A percentile compares a stretch with the other conserved stretches of the same genome.
These are phyloP conservation scores for Eremothecium coryli DNA, from an alignment of 1,139 yeast genomes.

Conservation along the genomic window DNA sequence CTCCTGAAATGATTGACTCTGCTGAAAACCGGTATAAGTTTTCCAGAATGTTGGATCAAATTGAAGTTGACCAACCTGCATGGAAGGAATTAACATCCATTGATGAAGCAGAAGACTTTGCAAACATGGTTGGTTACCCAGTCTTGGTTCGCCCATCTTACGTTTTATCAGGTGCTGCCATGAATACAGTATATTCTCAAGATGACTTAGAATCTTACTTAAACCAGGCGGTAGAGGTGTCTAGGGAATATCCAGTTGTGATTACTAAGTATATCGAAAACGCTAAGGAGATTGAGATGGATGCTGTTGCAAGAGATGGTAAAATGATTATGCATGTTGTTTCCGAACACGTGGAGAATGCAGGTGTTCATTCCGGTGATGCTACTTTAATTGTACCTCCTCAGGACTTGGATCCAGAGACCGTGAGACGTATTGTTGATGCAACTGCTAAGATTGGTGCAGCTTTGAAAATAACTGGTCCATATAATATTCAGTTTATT, in stretches of 20 bases:
- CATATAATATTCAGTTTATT: constrained; percentile 93
- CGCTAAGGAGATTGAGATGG: constrained; percentile 98
- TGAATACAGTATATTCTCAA: constrained; percentile 90
- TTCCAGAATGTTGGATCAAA: constrained; percentile 92
- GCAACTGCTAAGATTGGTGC: constrained; percentile 95
- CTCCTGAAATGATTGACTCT: constrained; percentile 96
- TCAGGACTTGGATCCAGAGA: constrained; percentile 87
- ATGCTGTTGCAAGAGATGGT: constrained; percentile 95
- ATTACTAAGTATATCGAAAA: constrained; percentile 94
- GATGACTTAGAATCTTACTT: constrained; percentile 83
- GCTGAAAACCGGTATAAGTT: constrained; percentile 98
- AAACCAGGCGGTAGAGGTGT: constrained; percentile 92
- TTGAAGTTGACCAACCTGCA: constrained; percentile 98
- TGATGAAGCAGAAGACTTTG: constrained; percentile 88
- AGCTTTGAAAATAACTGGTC: constrained; percentile 96
- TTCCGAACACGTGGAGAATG: constrained; percentile 97
- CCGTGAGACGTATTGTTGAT: constrained; percentile 81
- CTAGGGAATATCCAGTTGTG: constrained; percentile 96
- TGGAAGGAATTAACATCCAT: constrained; percentile 97
- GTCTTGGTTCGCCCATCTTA: constrained; percentile 97
- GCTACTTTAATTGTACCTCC: constrained; percentile 97
- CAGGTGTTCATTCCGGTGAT: constrained; percentile 99
- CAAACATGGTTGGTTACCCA: constrained; percentile 86
- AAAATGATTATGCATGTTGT: constrained; percentile 94
- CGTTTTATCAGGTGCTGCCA: constrained; percentile 97